Evolutionary conservation across 495 filamentous ascomycete genomes (phyloP).

Genomic region (Jackrogersella minutella): DNA sequence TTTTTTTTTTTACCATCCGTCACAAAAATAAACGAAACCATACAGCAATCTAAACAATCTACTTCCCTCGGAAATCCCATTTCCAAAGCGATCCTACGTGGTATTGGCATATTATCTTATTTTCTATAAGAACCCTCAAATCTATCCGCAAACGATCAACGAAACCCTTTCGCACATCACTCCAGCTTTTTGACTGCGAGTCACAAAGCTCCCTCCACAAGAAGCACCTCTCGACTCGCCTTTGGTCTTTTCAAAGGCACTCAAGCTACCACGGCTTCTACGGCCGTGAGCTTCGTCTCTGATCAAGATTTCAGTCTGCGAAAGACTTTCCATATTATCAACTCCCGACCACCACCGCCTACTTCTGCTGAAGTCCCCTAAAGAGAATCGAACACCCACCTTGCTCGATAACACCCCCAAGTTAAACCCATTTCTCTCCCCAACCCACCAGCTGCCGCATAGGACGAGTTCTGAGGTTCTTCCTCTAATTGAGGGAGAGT

Average conservation of each 20-base stretch:
- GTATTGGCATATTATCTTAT: background rate
- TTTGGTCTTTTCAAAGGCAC: conserved; percentile 77
- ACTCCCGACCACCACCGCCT: conserved; percentile 62
- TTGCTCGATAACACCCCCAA: conserved; percentile 63
- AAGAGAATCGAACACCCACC: conserved; percentile 52
- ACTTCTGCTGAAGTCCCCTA: conserved; percentile 60
- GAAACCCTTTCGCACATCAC: conserved; percentile 1
- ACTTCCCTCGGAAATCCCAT: background rate
- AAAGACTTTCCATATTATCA: conserved; percentile 72
- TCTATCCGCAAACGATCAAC: background rate
- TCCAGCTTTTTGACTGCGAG: conserved; percentile 12
- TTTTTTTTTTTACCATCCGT: conserved; percentile 19
- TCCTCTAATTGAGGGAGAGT: conserved; percentile 96
- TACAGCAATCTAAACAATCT: background rate
- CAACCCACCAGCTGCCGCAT: conserved; percentile 94
- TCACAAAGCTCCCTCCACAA: conserved; percentile 15
- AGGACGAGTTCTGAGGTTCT: conserved; percentile 94
- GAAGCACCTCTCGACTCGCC: conserved; percentile 56
- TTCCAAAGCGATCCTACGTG: background rate
- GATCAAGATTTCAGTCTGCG: conserved; percentile 80
- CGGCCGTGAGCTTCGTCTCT: conserved; percentile 68
- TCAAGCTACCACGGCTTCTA: conserved; percentile 72
- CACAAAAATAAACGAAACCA: conserved; percentile 11
- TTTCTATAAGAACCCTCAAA: background rate
- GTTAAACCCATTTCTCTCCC: conserved; percentile 64